Conservation (phyloP, 208 protist genomes). For the Jaenimonas drosophilae region DNA sequence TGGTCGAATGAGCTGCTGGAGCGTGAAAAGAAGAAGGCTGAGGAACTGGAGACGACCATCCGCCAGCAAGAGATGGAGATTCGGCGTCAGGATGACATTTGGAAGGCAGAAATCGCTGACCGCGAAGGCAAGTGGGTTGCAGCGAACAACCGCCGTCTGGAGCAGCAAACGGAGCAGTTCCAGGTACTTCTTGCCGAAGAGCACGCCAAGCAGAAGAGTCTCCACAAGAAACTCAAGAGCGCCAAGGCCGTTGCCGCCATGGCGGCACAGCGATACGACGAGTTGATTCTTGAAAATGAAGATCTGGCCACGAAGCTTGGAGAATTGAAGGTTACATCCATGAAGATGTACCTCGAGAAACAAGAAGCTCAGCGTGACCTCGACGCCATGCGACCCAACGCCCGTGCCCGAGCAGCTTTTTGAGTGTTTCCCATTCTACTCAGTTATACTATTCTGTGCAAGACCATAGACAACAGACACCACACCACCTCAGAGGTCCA, state of each 20-base stretch:
- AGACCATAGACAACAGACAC: too few species aligned
- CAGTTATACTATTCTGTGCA: too few species aligned
- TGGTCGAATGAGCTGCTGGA: conserved; percentile 78
- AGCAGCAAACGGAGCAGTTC: conserved; percentile 69
- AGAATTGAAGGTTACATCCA: conserved; percentile 88
- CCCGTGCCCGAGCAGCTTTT: too few species aligned
- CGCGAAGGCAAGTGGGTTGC: conserved; percentile 71
- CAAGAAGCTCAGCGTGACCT: conserved; percentile 70
- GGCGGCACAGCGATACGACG: conserved; percentile 83
- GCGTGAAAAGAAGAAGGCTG: conserved; percentile 76
- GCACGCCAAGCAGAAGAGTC: conserved; percentile 62
- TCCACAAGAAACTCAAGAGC: conserved; percentile 84
- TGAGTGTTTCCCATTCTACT: too few species aligned
- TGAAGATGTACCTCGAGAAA: conserved; percentile 83
- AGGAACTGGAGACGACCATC: conserved; percentile 65
- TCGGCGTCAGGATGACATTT: conserved; percentile 61
- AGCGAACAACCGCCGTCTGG: conserved; percentile 76
- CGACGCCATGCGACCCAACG: conserved; percentile 37
- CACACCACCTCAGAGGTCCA: too few species aligned
- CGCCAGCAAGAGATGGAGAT: conserved; percentile 74
- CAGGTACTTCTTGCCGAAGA: conserved; percentile 71
- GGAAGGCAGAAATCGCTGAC: conserved; percentile 52
- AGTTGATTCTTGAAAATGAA: conserved; percentile 90
- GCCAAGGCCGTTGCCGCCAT: conserved; percentile 71
- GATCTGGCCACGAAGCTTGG: conserved; percentile 69